phyloP scores from a whole-genome alignment of 257 asterid species.

The Orobanche coerulescens region DNA sequence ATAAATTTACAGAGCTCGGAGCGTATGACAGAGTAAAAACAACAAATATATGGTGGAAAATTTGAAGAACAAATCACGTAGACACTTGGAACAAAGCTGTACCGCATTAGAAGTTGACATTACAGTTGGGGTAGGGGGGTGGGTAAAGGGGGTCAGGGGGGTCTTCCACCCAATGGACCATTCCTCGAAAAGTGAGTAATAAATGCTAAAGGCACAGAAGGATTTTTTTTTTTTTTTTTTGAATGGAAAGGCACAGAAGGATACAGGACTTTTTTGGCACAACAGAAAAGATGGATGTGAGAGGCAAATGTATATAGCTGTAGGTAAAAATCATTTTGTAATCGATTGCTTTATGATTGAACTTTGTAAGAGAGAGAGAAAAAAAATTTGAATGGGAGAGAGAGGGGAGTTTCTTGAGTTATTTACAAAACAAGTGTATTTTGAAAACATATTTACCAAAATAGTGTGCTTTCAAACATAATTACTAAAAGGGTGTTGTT shows the following conservation, averaged over 20 bases:
- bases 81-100: slow-evolving; percentile 40
- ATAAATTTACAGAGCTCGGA: too few species aligned
- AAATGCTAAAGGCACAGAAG: slow-evolving; percentile 55
- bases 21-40: too few species aligned
- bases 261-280: slow-evolving; percentile 80
- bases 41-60: too few species aligned
- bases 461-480: too few species aligned
- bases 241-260: slow-evolving; percentile 63
- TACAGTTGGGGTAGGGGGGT: slow-evolving; percentile 16
- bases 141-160: slow-evolving; percentile 13
- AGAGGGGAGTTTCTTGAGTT: too few species aligned
- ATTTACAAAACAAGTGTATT: too few species aligned
- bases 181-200: slow-evolving; percentile 62
- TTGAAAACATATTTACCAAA: too few species aligned
- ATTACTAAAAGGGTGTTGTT: too few species aligned
- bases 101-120: slow-evolving; percentile 49
- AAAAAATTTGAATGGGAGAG: too few species aligned
- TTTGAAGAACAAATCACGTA: slow-evolving; percentile 20
- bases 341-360: slow-evolving; percentile 90
- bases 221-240: too few species aligned
- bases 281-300: slow-evolving; percentile 71
- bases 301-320: too few species aligned
- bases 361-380: too few species aligned
- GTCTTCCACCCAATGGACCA: slow-evolving; percentile 52
- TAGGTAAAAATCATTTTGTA: slow-evolving; percentile 64